Percentiles rank a stretch among this genome's conserved stretches.
These are phyloP conservation scores for Forsythia suspensa DNA, from an alignment of 257 asterid species.

Conservation along the genomic window DNA sequence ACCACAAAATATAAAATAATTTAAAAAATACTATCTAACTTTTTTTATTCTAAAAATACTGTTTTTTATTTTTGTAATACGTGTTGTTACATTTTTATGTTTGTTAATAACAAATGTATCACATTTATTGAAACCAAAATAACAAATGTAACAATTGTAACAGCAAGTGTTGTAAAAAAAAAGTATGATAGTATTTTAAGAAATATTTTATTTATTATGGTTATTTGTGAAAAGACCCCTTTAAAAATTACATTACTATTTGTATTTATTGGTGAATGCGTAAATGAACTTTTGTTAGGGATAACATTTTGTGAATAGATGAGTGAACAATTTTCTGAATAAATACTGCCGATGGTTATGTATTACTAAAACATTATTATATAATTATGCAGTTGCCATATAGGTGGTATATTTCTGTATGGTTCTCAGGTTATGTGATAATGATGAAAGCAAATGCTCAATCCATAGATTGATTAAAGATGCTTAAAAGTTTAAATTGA, in stretches of 20 bases:
- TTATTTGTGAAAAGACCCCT: no score
- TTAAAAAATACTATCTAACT: no score
- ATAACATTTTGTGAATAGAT: not conserved
- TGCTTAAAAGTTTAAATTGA: slow-evolving; percentile 14
- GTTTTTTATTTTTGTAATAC: no score
- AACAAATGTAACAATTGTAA: no score
- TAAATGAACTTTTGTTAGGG: not conserved
- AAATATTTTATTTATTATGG: no score
- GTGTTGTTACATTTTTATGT: no score
- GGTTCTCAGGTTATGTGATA: not conserved
- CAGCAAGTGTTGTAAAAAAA: no score
- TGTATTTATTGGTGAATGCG: not conserved
- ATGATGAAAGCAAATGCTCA: slow-evolving; percentile 12
- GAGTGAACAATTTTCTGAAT: not conserved
- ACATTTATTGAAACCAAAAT: no score
- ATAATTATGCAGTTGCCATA: slow-evolving; percentile 6
- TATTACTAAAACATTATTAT: not conserved
- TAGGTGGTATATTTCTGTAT: not conserved
- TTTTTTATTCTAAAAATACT: no score
- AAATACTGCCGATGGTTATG: not conserved
- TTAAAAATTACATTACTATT: slow-evolving; percentile 6
- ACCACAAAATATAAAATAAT: no score
- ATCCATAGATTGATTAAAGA: slow-evolving; percentile 13
- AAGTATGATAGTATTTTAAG: no score
- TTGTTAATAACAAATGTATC: no score